Conservation (phyloP, 1,284 basidiomycete species). For the Peniophora sp. region DNA sequence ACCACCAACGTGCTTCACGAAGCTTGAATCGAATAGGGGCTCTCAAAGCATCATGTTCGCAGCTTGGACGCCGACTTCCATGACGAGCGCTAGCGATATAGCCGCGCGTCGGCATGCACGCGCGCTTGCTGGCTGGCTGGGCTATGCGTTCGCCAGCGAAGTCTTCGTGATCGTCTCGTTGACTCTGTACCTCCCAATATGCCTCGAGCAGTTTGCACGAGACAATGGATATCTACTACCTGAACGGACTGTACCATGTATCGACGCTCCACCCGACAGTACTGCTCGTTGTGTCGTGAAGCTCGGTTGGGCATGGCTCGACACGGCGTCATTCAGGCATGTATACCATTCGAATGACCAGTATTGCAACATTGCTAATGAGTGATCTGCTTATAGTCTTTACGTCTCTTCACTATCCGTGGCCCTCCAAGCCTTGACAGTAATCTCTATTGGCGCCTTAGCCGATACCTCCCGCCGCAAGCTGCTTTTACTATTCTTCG, state of each 20-base stretch:
- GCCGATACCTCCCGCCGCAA: slow-evolving; percentile 83
- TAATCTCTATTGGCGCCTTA: slow-evolving; percentile 84
- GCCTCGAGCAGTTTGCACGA: slow-evolving; percentile 75
- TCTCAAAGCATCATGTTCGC: no score
- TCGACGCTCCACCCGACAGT: slow-evolving; percentile 15
- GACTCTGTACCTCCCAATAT: slow-evolving; percentile 76
- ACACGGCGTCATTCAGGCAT: slow-evolving; percentile 83
- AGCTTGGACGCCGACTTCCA: no score
- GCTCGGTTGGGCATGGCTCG: slow-evolving; percentile 74
- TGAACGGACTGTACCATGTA: slow-evolving; percentile 47
- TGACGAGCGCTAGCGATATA: no score
- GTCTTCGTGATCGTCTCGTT: slow-evolving; percentile 77
- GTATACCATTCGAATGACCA: no score
- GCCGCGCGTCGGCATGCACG: slow-evolving; percentile 18
- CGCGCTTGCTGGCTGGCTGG: slow-evolving; percentile 63
- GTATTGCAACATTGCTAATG: no score
- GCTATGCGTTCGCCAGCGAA: slow-evolving; percentile 73
- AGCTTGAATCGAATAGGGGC: no score
- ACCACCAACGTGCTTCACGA: no score
- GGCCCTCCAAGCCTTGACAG: slow-evolving; percentile 78
- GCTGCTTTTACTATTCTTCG: slow-evolving; percentile 68
- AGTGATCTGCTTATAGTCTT: slow-evolving; percentile 42
- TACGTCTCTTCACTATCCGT: slow-evolving; percentile 85
- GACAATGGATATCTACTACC: slow-evolving; percentile 73
- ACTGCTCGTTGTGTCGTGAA: slow-evolving; percentile 61